phyloP scores from a whole-genome alignment of 108 stramenopile species.

The Seminavis robusta region DNA sequence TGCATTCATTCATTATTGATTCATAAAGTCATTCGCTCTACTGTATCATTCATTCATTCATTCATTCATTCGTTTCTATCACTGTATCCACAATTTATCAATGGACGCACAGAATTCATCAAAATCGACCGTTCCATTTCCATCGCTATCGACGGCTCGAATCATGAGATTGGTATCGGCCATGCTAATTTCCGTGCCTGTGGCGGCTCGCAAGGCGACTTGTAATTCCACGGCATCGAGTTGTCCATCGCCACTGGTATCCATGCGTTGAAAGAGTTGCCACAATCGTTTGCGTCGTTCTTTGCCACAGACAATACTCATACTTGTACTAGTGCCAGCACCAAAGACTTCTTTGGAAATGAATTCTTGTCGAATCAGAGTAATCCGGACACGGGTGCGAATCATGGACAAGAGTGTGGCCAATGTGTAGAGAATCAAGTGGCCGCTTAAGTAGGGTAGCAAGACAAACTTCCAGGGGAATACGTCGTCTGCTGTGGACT shows the following conservation, averaged over 20 bases:
- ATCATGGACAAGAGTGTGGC: not conserved
- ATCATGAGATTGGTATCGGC: constrained; percentile 1
- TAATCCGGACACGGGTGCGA: not conserved
- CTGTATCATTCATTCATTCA: no score
- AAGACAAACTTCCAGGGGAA: constrained; percentile 5
- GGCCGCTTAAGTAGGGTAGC: constrained; percentile 7
- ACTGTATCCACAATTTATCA: no score
- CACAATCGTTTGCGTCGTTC: no score
- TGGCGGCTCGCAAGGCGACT: not conserved
- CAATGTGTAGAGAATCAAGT: constrained; percentile 3
- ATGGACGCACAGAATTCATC: constrained; percentile 4
- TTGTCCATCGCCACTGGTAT: not conserved
- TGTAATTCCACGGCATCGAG: constrained; percentile 1
- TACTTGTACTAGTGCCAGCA: not conserved
- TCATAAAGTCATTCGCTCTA: no score
- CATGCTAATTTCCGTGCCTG: not conserved
- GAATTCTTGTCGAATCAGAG: constrained; percentile 3
- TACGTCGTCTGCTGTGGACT: not conserved
- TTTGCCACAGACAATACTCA: not conserved
- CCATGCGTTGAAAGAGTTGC: no score
- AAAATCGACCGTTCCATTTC: constrained; percentile 7
- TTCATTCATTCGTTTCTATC: no score
- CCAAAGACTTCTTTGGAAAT: not conserved
- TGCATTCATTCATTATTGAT: no score
- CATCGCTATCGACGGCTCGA: constrained; percentile 1